Evolutionary conservation across 1,139 yeast genomes (phyloP), one percentile per base, ranked within the genome.

Genomic region (Candida labiduridarum): DNA sequence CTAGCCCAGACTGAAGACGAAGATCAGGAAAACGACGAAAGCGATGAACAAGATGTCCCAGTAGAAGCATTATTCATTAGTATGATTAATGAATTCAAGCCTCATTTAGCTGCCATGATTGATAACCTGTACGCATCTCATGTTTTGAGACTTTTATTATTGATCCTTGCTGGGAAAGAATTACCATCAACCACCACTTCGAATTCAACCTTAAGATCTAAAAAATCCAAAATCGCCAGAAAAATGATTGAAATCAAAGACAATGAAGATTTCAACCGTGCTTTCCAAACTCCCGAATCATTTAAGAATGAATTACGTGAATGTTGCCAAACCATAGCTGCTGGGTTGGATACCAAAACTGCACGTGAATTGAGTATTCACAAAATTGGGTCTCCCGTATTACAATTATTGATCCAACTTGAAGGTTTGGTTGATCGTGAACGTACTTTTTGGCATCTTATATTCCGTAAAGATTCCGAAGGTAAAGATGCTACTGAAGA

Each of bases 181-280:
- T 71, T 90, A 52, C 96, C 96, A n/a, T 84, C 94, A 1, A 72
- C 94, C 2, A 82, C 87, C 0, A 76, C 79, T 57, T 79, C 89
- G 16, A 86, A 89, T 59, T 86, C 95, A 0, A 81, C 89, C 4
- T 74, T 91, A 57, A 80, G 99, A 64, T 88, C 96, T 41, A 90
- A 90, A 62, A 89, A 83, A 64, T 87, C 96, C 33, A 88, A 89
- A 63, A 87, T 89, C 63, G 97, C 97, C 1, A 82, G 98, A 66
- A 91, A 91, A 66, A 88, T 89, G 94, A 89, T 90, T 60, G 96
- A 89, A 59, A 85, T 92, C 47, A 85, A 85, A 61, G 96, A 89
- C 60, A 85, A 79, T 53, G 84, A 81, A 11, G 89, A 85, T 58
- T 87, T 84, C 62, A 75, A 81, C 61, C 79, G 82, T 54, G 70